Evolutionary conservation across 768 basidiomycete genomes (phyloP), one percentile per base, ranked within the genome.

Genomic region (Podaxis carcinomalis): DNA sequence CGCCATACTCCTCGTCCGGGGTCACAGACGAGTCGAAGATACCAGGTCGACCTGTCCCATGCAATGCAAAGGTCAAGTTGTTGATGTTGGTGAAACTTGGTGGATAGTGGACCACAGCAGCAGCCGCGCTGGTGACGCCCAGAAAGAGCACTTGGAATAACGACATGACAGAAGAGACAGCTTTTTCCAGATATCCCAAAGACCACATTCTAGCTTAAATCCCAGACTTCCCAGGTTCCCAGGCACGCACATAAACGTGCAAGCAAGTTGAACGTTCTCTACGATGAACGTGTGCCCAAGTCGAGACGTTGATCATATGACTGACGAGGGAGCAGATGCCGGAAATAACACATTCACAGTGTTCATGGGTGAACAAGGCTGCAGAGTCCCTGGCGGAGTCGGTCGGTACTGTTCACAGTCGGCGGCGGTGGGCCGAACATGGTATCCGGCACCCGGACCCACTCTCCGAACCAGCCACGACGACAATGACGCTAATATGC

Each of bases 41-140:
- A 4, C 81, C 81, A 21, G 79, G 78, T n/a, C 78, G 72, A 9
- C 77, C 80, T 9, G 72, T 70, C 6, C 79, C 79, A 62, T 70
- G 70, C 23, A 82, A 57, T 2, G 66, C 78, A 62, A 75, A 78
- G 0, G 78, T 77, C 4, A 80, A 63, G 59, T 81, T 80, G 66
- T 81, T 81, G 66, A 76, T 68, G 36, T 74, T 73, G 44, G 69
- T 77, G 19, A 70, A 66, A 7, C 63, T 67, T 0, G 80, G 79
- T 6, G 78, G 75, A 53, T 77, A 81, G 62, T 80, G 73, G 11
- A 73, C 65, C 19, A 74, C 70, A 9, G 54, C 59, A n/a, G 59
- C 65, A 51, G 58, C 67, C 2, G 62, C 65, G 16, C 57, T 46
- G 46, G 66, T 52, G 9, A 60, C 53, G 4, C 62, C 65, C 4